Evolutionary conservation across 2,329 filamentous ascomycete genomes (phyloP).

Genomic region (Xylariaceae sp.): DNA sequence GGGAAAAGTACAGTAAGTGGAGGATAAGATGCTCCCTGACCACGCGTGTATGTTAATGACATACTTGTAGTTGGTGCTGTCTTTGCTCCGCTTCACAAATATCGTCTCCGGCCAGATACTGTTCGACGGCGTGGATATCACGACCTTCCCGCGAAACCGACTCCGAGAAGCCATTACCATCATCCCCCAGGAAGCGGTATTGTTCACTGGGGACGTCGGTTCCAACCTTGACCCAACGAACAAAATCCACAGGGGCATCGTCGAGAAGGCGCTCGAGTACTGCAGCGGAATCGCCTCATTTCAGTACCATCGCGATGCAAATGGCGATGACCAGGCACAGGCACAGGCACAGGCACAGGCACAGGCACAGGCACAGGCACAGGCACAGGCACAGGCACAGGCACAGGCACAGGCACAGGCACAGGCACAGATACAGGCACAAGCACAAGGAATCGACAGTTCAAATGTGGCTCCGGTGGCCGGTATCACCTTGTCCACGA

Average conservation of each 20-base stretch:
- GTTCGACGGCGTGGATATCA: conserved; percentile 52
- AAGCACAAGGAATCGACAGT: too few relatives aligned
- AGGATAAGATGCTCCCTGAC: neutral
- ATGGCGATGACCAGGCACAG: conserved; percentile 16
- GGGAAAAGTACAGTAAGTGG: conserved; percentile 71
- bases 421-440: too few relatives aligned
- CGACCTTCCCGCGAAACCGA: conserved; percentile 42
- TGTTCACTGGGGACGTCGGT: conserved; percentile 47
- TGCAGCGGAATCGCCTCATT: conserved; percentile 53
- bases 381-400: too few relatives aligned
- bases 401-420: too few relatives aligned
- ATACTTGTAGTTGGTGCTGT: conserved; percentile 41
- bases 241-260: conserved; percentile 45
- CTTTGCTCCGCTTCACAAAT: conserved; percentile 49
- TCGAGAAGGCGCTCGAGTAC: conserved; percentile 55
- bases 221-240: conserved; percentile 62
- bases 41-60: conserved; percentile 7
- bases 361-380: too few relatives aligned
- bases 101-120: conserved; percentile 47
- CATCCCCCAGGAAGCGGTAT: conserved; percentile 54
- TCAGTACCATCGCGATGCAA: conserved; percentile 23
- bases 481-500: conserved; percentile 37
- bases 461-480: too few relatives aligned
- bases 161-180: conserved; percentile 52
- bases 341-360: too few relatives aligned